phyloP scores from a whole-genome alignment of 2,329 filamentous ascomycete species.

The Cytospora piceicola region DNA sequence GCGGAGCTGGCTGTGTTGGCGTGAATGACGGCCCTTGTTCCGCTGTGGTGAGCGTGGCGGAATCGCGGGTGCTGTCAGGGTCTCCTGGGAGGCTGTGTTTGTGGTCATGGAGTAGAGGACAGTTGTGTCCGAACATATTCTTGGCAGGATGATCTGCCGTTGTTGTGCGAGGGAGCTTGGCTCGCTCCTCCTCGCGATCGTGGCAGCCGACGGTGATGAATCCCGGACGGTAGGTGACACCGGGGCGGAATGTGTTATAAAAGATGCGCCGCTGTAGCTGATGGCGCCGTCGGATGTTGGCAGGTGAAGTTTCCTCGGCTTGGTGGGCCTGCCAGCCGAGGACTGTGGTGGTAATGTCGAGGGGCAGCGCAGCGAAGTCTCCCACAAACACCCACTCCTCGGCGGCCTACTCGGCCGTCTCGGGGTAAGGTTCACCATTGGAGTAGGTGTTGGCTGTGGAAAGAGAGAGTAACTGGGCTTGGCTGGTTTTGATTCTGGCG shows the following conservation, averaged over 20 bases:
- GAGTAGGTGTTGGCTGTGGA: slow-evolving; percentile 10
- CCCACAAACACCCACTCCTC: slow-evolving; percentile 10
- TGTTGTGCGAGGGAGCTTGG: slow-evolving; percentile 7
- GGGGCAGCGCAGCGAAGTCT: neutral
- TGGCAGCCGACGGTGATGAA: slow-evolving; percentile 3
- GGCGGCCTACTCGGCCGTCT: neutral
- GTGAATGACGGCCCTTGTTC: neutral
- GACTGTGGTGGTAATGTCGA: neutral
- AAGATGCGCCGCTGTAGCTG: slow-evolving; percentile 18
- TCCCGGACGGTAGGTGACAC: neutral
- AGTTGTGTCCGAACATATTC: slow-evolving; percentile 11
- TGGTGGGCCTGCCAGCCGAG: slow-evolving; percentile 11
- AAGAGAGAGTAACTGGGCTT: slow-evolving; percentile 29
- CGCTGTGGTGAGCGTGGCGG: slow-evolving; percentile 2
- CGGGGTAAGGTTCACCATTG: neutral
- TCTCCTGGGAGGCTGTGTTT: neutral
- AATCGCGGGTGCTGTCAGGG: neutral
- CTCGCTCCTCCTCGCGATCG: neutral
- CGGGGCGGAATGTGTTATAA: slow-evolving; percentile 11
- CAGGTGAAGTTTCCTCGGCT: slow-evolving; percentile 17
- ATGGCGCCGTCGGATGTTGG: slow-evolving; percentile 22
- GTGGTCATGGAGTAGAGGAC: slow-evolving; percentile 5
- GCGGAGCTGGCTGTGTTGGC: slow-evolving; percentile 4
- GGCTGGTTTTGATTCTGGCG: slow-evolving; percentile 34
- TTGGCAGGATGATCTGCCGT: neutral